Conservation (phyloP, 2,329 filamentous ascomycete species). For the Beauveria sp. region DNA sequence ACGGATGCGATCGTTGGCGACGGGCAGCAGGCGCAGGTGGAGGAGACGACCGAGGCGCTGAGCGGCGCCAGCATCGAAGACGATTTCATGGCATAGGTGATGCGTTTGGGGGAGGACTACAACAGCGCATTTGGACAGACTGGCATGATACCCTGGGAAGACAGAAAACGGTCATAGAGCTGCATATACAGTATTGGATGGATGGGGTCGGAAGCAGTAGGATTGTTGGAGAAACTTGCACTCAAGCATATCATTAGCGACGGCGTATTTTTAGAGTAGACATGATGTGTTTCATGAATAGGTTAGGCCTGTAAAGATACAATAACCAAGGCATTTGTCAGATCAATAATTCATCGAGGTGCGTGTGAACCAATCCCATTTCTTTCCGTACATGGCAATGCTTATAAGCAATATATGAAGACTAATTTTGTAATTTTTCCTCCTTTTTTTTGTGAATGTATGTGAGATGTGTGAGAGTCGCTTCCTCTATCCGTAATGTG, state of each 20-base stretch:
- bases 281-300: neutral
- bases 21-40: slow-evolving; percentile 34
- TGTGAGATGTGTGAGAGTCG: too few relatives aligned
- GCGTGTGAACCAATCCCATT: slow-evolving; percentile 6
- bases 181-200: too few relatives aligned
- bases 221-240: neutral
- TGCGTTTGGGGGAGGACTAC: neutral
- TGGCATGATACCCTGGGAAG: neutral
- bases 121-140: neutral
- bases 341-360: neutral
- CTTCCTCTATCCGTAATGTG: neutral
- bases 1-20: slow-evolving; percentile 34
- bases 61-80: slow-evolving; percentile 31
- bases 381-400: slow-evolving; percentile 3
- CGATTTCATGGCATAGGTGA: slow-evolving; percentile 35
- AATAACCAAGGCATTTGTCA: neutral
- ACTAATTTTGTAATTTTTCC: neutral
- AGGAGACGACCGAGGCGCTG: slow-evolving; percentile 17
- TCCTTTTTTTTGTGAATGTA: neutral
- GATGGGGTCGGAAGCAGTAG: neutral
- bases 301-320: neutral
- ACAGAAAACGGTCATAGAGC: too few relatives aligned
- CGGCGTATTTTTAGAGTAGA: neutral
- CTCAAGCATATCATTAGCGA: neutral
- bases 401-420: slow-evolving; percentile 1